A percentile compares a stretch with the other conserved stretches of the same genome.
These are phyloP conservation scores for Lactarius hatsudake DNA, from an alignment of 768 basidiomycete species.

Conservation along the genomic window DNA sequence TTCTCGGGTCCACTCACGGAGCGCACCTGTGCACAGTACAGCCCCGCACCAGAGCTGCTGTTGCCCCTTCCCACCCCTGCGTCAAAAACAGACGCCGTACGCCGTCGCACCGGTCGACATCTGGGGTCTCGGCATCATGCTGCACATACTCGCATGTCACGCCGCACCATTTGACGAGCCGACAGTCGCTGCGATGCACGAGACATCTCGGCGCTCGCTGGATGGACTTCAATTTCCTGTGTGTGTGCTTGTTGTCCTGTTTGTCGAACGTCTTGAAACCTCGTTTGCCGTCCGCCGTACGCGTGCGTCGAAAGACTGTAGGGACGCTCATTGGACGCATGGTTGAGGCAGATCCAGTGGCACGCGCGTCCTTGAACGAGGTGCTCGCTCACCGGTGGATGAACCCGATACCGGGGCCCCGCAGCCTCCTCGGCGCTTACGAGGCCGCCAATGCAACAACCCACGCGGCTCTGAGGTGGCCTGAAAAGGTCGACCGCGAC, in stretches of 20 bases:
- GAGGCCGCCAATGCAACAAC: not conserved
- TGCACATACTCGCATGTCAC: not conserved
- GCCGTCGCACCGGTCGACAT: conserved; percentile 9
- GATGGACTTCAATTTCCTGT: not conserved
- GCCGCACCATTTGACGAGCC: not conserved
- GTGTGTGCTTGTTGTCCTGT: not conserved
- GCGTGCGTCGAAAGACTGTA: not conserved
- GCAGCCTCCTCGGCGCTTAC: not conserved
- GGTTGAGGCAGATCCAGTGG: not conserved
- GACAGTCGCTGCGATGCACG: not conserved
- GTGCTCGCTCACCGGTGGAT: conserved; percentile 9
- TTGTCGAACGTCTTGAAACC: not conserved
- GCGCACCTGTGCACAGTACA: not conserved
- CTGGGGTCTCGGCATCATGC: conserved; percentile 13
- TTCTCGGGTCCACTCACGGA: not conserved
- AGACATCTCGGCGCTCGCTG: not conserved
- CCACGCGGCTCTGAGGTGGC: conserved; percentile 4
- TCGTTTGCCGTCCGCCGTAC: not conserved
- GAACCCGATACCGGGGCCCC: not conserved
- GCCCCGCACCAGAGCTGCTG: conserved; percentile 1
- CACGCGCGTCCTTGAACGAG: not conserved
- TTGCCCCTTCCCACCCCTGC: not conserved
- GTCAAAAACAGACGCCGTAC: not conserved
- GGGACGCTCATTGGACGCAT: conserved; percentile 7
- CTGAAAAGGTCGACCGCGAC: not conserved